Evolutionary conservation across 2,329 filamentous ascomycete species (phyloP).

Genomic region (Phialemonium atrogriseum): DNA sequence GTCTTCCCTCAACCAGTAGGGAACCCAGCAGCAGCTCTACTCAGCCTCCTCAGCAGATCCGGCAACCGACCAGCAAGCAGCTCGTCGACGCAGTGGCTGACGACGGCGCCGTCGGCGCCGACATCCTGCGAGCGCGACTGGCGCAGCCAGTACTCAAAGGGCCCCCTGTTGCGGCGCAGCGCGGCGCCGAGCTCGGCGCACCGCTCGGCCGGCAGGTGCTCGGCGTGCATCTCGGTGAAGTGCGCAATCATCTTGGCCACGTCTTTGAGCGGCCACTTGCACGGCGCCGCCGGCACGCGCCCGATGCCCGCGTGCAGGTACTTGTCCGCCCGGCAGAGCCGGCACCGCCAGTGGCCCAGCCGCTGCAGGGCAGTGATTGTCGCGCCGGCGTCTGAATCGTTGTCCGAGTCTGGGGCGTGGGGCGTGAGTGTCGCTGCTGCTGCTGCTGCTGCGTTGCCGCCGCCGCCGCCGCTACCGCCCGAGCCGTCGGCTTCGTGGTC

Average conservation of each 20-base stretch:
- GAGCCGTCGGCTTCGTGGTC: constrained; percentile 6
- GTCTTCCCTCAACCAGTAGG: constrained; percentile 6
- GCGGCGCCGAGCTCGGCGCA: constrained; percentile 34
- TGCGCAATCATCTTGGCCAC: constrained; percentile 38
- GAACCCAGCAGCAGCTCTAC: constrained; percentile 19
- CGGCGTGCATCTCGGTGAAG: constrained; percentile 35
- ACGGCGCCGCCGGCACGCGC: constrained; percentile 32
- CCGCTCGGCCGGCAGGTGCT: constrained; percentile 32
- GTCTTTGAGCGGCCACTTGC: constrained; percentile 38
- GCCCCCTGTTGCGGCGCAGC: constrained; percentile 31
- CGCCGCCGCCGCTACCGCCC: neutral
- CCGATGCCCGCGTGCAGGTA: constrained; percentile 30
- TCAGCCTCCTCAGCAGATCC: constrained; percentile 21
- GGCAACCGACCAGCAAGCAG: constrained; percentile 29
- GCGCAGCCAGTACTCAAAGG: constrained; percentile 39
- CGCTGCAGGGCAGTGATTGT: constrained; percentile 24
- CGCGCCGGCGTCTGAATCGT: constrained; percentile 9
- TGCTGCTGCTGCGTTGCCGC: neutral
- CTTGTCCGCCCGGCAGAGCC: constrained; percentile 33
- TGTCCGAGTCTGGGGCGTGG: constrained; percentile 6
- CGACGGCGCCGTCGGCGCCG: constrained; percentile 20
- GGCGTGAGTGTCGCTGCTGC: neutral
- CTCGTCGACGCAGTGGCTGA: constrained; percentile 26
- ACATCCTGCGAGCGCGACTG: constrained; percentile 29
- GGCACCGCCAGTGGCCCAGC: constrained; percentile 38